phyloP scores from a whole-genome alignment of 352 stramenopile species.

The Globisporangium mamillatum region DNA sequence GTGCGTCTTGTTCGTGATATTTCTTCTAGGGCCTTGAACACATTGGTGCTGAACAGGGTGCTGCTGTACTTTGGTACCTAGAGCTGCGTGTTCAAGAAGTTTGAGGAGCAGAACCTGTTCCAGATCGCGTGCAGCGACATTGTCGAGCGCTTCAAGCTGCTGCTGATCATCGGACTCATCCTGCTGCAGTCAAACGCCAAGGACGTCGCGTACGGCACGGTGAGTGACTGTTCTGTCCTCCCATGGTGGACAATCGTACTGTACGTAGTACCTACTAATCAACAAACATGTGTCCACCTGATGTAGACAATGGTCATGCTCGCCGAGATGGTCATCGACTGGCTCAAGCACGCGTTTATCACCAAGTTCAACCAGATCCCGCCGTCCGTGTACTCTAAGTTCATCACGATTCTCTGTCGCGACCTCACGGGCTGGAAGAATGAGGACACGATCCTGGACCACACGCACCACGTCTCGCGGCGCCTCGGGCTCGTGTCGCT shows the following conservation, averaged over 20 bases:
- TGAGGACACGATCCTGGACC: constrained; percentile 90
- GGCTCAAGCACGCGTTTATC: constrained; percentile 99
- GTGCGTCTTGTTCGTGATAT: constrained; percentile 13
- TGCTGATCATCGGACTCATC: constrained; percentile 95
- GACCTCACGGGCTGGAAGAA: constrained; percentile 94
- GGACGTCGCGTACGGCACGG: constrained; percentile 74
- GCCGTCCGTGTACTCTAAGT: constrained; percentile 93
- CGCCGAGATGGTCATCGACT: constrained; percentile 96
- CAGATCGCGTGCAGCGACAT: constrained; percentile 97
- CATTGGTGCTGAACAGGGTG: no score
- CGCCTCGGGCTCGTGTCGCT: constrained; percentile 93
- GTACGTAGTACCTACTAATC: background rate
- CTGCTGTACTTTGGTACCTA: constrained; percentile 9
- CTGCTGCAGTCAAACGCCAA: constrained; percentile 85
- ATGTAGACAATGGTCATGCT: constrained; percentile 84
- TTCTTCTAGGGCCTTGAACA: no score
- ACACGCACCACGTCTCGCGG: constrained; percentile 93
- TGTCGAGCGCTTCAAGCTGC: constrained; percentile 97
- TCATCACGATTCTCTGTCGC: constrained; percentile 91
- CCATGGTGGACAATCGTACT: background rate
- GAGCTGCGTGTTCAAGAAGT: constrained; percentile 97
- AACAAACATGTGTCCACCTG: constrained; percentile 1
- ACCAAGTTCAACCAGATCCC: constrained; percentile 98
- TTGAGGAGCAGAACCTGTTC: constrained; percentile 95
- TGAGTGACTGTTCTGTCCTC: constrained; percentile 26